Percentiles rank a stretch among this genome's conserved stretches.
Evolutionary conservation across 768 basidiomycete species (phyloP).

Genomic region (Coprinopsis marcescibilis): DNA sequence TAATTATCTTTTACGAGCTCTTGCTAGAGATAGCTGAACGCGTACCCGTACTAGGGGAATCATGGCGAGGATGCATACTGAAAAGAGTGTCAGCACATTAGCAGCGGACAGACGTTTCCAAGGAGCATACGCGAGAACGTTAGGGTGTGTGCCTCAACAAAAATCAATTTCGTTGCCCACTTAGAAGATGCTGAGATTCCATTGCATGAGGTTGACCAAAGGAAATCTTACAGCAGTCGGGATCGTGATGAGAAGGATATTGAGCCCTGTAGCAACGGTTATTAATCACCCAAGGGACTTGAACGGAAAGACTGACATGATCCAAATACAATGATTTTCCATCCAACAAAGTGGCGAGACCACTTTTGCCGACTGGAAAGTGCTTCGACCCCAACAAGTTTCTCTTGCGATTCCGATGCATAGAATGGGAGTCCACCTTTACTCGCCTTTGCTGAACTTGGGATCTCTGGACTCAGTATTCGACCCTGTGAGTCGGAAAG

Average conservation of each 20-base stretch:
- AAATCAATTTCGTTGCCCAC: constrained; percentile 51
- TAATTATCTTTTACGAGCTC: neutral
- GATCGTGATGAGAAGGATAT: constrained; percentile 57
- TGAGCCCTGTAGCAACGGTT: constrained; percentile 48
- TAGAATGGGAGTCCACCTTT: neutral
- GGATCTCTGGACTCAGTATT: too few species aligned
- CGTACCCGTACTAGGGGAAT: constrained; percentile 73
- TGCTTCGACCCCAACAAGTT: neutral
- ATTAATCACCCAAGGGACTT: neutral
- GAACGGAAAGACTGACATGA: constrained; percentile 20
- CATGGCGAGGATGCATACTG: constrained; percentile 65
- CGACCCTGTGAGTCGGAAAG: too few species aligned
- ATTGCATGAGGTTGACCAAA: neutral
- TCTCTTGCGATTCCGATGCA: neutral
- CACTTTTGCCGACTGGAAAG: neutral
- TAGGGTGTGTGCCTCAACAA: constrained; percentile 43
- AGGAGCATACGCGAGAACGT: constrained; percentile 54
- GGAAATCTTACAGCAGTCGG: constrained; percentile 55
- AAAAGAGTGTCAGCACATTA: constrained; percentile 3
- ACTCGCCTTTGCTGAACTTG: too few species aligned
- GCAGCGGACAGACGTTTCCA: neutral
- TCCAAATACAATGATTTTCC: constrained; percentile 15
- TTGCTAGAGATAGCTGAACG: too few species aligned
- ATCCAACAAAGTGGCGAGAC: neutral
- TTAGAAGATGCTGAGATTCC: constrained; percentile 19